Percentiles rank a stretch among this genome's conserved stretches.
phyloP scores from a whole-genome alignment of 495 filamentous ascomycete genomes.

The Neurospora sp. region DNA sequence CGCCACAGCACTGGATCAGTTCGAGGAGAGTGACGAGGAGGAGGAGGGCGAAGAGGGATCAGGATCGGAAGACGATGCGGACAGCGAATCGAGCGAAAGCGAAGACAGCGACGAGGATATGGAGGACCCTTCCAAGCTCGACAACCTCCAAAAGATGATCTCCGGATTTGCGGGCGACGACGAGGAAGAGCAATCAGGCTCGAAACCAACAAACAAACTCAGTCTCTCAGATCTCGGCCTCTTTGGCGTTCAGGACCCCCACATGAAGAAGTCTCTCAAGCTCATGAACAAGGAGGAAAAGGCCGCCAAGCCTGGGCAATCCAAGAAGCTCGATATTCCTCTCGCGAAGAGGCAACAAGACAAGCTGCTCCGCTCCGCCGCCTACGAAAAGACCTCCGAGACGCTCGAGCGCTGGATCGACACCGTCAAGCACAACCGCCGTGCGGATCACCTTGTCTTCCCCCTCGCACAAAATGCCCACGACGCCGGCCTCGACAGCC shows the following conservation, averaged over 20 bases:
- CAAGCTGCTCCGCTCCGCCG: conserved; percentile 69
- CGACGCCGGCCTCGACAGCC: conserved; percentile 37
- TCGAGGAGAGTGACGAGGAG: conserved; percentile 37
- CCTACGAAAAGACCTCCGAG: conserved; percentile 86
- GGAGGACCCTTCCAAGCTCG: conserved; percentile 49
- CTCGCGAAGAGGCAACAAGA: conserved; percentile 86
- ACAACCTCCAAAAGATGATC: conserved; percentile 60
- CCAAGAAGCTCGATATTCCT: conserved; percentile 73
- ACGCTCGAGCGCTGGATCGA: conserved; percentile 84
- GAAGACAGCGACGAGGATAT: conserved; percentile 50
- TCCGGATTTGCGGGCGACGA: conserved; percentile 46
- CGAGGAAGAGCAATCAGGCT: conserved; percentile 21
- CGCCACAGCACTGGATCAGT: conserved; percentile 69
- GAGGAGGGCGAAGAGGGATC: conserved; percentile 26
- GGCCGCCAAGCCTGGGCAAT: conserved; percentile 40
- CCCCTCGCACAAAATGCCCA: conserved; percentile 66
- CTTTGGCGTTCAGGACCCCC: conserved; percentile 60
- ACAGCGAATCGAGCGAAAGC: conserved; percentile 38
- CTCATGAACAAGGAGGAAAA: conserved; percentile 48
- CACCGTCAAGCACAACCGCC: conserved; percentile 86
- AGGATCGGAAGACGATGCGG: conserved; percentile 34
- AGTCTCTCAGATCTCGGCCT: conserved; percentile 69
- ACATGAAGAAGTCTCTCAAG: conserved; percentile 70
- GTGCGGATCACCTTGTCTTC: conserved; percentile 87
- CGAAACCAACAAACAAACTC: conserved; percentile 54